Evolutionary conservation across 208 protist genomes (phyloP), one percentile per base, ranked within the genome.

Genomic region (Crithidia acanthocephali): DNA sequence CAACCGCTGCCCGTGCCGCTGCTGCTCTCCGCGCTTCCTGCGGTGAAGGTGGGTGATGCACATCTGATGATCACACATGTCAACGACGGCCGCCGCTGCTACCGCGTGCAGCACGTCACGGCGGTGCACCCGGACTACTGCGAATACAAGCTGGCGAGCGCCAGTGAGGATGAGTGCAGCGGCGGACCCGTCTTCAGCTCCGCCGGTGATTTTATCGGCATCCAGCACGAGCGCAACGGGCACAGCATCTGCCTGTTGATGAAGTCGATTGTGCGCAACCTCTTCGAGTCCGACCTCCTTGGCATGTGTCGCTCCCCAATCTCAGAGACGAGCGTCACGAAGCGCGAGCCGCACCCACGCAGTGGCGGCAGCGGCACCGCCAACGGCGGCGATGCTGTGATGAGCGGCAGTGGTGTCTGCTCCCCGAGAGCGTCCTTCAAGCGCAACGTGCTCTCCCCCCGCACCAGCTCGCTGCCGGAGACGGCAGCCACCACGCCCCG

Each of bases 21-120:
- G 61, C 77, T 94, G 30, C 77, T 93, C 28, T 92, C 89, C 16
- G 30, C 59, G 20, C 85, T 96, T 22, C 69, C 82, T 0, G 75
- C 70, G 0, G 72, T 94, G 2, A 28, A 55, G 8, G 80, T 85
- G 6, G 86, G 91, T 1, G 91, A 96, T 53, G 77, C 71, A 7
- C 91, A 96, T 63, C 64, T 96, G n/a, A 83, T 91, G 68, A 81
- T 96, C 45, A 92, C 91, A 25, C 88, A 94, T 61, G 76, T 85
- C 1, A 82, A 83, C 51, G 69, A 28, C 20, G 76, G 58, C 33
- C 52, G 32, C 64, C 83, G 85, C 13, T 83, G 77, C 27, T 96
- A 94, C 68, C 65, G 90, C 0, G 80, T 94, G 30, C 79, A 81
- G 57, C 74, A 57, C 42, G 88, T 96, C 11, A 64, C 77, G 20